Base-by-base conservation (phyloP, 257 asterid genomes). In the Rhazya stricta region DNA sequence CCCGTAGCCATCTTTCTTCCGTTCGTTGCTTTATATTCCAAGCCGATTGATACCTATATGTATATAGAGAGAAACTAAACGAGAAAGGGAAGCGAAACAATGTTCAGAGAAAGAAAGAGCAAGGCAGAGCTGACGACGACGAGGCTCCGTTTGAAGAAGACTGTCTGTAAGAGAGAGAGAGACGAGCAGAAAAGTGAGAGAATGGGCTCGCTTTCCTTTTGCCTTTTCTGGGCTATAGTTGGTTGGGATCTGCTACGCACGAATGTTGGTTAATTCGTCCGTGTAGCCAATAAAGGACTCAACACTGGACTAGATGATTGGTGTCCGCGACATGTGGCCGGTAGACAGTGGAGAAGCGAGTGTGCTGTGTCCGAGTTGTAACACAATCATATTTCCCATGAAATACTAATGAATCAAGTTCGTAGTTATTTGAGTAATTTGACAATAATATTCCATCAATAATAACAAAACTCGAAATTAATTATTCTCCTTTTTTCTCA, bases 1-100 rank as follows among this genome's bases (percentile, higher is more conserved):
- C 69, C 74, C 54, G 90, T 74, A 81, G 90, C 82, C 95, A 89
- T 91, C 57, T 61, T 78, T 69, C n/a, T 6, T 51, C 50, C 11
- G 15, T 72, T 34, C 19, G 48, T 19, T 21, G n/a, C 45, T 79
- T 66, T 21, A 41, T 67, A 18, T 21, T 23, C 11, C 45, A 29
- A 42, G 19, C 42, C 25, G 13, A 66, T 36, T 25, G 4, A 39
- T 43, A 48, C 39, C 3, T 0, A 29, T 43, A 48, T 50, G 0
- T 0, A 11, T 29, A 29, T 18, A 36, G 25, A 29, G 37, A 65
- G 32, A 25, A 5, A 48, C 21, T 0, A 39, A 30, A 2, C 42
- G 4, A 67, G 29, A 68, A 36, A 53, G 8, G 25, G 8, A 58
- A 41, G 6, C 54, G 30, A 48, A 12, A 51, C 69, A 5, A 13